These are phyloP conservation scores for Celoporthe dispersa DNA, from an alignment of 2,329 filamentous ascomycete genomes.

Conservation along the genomic window DNA sequence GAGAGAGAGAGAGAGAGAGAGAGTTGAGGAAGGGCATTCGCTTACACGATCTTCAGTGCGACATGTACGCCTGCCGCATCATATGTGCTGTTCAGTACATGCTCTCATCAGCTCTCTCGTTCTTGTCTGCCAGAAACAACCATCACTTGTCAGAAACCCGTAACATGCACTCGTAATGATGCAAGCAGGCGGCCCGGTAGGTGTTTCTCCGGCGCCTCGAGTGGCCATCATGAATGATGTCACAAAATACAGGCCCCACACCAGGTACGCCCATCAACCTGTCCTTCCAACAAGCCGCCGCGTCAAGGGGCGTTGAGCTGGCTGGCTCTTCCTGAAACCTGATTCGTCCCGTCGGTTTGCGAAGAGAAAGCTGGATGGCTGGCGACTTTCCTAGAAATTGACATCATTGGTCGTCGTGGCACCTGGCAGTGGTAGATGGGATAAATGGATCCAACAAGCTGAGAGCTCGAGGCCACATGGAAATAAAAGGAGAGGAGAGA, in stretches of 20 bases:
- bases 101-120: neutral
- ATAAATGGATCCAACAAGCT: neutral
- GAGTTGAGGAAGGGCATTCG: neutral
- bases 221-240: neutral
- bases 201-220: too few species aligned
- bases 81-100: neutral
- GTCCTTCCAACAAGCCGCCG: neutral
- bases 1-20: neutral
- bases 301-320: neutral
- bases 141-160: neutral
- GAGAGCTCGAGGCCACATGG: neutral
- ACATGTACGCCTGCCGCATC: neutral
- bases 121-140: neutral
- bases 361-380: neutral
- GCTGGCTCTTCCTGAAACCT: neutral
- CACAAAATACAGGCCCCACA: neutral
- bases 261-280: neutral
- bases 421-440: neutral
- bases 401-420: constrained; percentile 4
- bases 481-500: too few species aligned
- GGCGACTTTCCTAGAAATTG: neutral
- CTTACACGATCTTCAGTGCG: neutral
- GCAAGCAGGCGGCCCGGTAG: too few species aligned
- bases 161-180: neutral
- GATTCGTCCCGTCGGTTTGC: neutral